Base-by-base conservation (phyloP, 1,284 basidiomycete species). In the Vanrija humicola region DNA sequence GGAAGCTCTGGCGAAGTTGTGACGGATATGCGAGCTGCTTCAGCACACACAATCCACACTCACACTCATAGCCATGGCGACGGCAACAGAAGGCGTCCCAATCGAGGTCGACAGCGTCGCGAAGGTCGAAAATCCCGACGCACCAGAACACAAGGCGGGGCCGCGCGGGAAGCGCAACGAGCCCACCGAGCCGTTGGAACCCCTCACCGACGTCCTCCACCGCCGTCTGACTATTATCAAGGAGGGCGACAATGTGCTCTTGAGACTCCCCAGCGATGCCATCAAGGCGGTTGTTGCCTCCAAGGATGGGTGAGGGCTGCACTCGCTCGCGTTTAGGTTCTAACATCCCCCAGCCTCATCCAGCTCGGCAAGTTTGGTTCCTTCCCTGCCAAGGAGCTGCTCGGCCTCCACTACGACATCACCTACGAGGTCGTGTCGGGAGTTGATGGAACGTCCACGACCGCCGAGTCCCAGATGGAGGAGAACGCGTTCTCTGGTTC, bases 331-430 rank as follows among this genome's bases (percentile, higher is more conserved):
- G 4, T 19, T 47, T 5, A 38, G 15, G 23, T 26, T 14, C 46
- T 47, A 26, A 12, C 34, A 23, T 15, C 12, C 23, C 38, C 14
- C 54, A 77, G 77, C 9, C 64, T 72, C 3, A 59, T 79, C 18
- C 69, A 75, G 42, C 63, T 80, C 7, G 79, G 79, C 47, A 80
- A 79, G 63, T 78, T 73, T 52, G 79, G 79, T 21, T 63, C 75
- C 0, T 79, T 80, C 67, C 76, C 77, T 4, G 65, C 72, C 1
- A 59, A 62, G 3, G 65, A 77, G 47, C 70, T 80, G 2, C 55
- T 80, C 4, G 78, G 75, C 4, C 62, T 70, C 26, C 74, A 72
- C 18, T 80, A 79, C 61, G 78, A 79, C 44, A 74, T 79, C 48
- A 79, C 79, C 0, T 80, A 79, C 64, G 77, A 79, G 56, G 72